Percentiles rank a stretch among this genome's conserved stretches.
These are phyloP conservation scores for Hanseniaspora occidentalis DNA, from an alignment of 805 yeast genomes.

Conservation along the genomic window DNA sequence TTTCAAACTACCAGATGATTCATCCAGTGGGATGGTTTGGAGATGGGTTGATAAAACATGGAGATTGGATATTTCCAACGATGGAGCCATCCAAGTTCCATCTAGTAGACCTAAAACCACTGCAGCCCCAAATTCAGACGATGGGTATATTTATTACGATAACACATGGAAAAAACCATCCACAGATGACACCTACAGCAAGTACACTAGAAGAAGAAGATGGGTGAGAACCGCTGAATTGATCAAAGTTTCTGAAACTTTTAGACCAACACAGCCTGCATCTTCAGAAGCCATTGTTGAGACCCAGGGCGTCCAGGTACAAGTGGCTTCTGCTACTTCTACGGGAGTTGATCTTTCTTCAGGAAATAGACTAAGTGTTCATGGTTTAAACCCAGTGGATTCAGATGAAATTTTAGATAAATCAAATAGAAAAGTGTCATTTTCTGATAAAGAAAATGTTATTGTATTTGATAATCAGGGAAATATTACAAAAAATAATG, in stretches of 20 bases:
- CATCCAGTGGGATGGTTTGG: conserved; percentile 69
- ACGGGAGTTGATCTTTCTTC: neutral
- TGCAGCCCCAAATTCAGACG: conserved; percentile 65
- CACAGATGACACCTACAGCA: conserved; percentile 76
- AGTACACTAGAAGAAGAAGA: conserved; percentile 86
- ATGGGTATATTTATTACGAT: conserved; percentile 81
- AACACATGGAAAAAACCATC: conserved; percentile 91
- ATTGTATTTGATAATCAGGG: conserved; percentile 7
- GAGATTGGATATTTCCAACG: conserved; percentile 82
- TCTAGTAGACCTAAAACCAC: conserved; percentile 40
- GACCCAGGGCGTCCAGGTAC: neutral
- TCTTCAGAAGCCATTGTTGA: conserved; percentile 1
- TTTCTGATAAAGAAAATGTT: conserved; percentile 19
- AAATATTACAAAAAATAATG: neutral
- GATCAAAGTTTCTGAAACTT: conserved; percentile 23
- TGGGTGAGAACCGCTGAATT: conserved; percentile 94
- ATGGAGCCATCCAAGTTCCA: conserved; percentile 67
- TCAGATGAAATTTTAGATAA: no score
- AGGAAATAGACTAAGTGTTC: neutral
- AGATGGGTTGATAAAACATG: conserved; percentile 91
- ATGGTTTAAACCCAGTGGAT: no score
- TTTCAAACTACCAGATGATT: conserved; percentile 71
- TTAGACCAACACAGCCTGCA: neutral
- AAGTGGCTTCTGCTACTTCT: neutral
- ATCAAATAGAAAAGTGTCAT: conserved; percentile 21